phyloP scores from a whole-genome alignment of 306 rosid genomes.

The Gleditsia sinensis region DNA sequence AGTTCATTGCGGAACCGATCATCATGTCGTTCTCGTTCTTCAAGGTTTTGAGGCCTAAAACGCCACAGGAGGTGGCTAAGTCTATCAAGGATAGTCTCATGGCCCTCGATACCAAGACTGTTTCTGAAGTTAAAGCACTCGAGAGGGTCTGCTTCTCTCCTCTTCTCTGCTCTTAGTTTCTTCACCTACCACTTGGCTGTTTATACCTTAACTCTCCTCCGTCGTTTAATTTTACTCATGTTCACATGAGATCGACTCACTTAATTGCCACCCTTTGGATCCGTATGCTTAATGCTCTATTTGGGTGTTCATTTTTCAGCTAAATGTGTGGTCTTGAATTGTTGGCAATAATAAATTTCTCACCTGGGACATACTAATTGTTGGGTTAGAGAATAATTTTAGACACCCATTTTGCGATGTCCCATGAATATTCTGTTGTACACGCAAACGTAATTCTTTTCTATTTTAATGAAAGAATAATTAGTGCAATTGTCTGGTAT shows the following conservation, averaged over 20 bases:
- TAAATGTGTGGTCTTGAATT: background rate
- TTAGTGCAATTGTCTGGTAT: background rate
- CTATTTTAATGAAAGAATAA: background rate
- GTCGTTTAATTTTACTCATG: background rate
- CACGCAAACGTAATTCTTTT: background rate
- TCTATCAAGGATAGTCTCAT: slow-evolving; percentile 78
- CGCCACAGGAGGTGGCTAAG: slow-evolving; percentile 88
- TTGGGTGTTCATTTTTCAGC: slow-evolving; percentile 25
- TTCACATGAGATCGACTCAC: slow-evolving; percentile 14
- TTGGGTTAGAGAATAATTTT: slow-evolving; percentile 7
- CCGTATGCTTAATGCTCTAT: slow-evolving; percentile 26
- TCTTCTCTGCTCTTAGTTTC: background rate
- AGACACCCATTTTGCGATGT: background rate
- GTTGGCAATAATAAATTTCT: slow-evolving; percentile 12
- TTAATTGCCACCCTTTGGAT: slow-evolving; percentile 13
- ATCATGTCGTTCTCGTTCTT: slow-evolving; percentile 96
- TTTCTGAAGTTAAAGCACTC: slow-evolving; percentile 90
- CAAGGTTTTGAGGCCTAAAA: slow-evolving; percentile 81
- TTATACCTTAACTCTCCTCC: background rate
- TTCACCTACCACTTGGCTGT: background rate
- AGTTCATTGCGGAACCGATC: slow-evolving; percentile 14
- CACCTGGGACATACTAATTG: background rate
- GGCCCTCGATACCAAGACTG: slow-evolving; percentile 90
- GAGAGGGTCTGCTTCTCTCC: slow-evolving; percentile 62
- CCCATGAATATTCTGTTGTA: background rate